Base-by-base conservation (phyloP, 305 asterid species). In the Andrographis paniculata region DNA sequence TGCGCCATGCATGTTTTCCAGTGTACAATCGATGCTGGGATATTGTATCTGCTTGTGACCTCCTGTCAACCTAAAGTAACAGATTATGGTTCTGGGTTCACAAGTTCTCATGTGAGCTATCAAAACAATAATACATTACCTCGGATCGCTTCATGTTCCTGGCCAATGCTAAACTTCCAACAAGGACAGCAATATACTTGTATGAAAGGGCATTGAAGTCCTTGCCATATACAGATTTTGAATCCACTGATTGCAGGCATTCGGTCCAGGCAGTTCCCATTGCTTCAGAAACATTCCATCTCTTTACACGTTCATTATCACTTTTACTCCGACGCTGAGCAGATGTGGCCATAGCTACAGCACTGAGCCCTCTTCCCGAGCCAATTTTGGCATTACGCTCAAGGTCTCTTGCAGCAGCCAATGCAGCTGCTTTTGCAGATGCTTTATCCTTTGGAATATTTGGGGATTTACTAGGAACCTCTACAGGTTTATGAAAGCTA, bases 281-380 rank as follows among this genome's bases (percentile, higher is more conserved):
- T 59, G 97, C 99, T 67, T 92, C 99, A 50, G 94, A 87, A 58
- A 78, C 76, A 69, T 80, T 92, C 99, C 99, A 92, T 72, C 99
- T 82, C 69, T 64, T 87, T 56, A 87, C 99, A 18, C 99, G 95
- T 42, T 76, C 95, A 52, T 64, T 59, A 56, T 92, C 99, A 70
- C 93, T 79, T 76, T 64, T 70, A 65, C 70, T 76, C 63, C 96
- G 80, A 10, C 99, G 77, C 58, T 81, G 96, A 1, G 94, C 91
- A 46, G 99, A 77, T 38, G 99, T 87, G 60, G 99, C 99, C 99
- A 92, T 87, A 58, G 99, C 99, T 76, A 92, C 99, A 42, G 99
- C 99, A 66, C 95, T 92, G 60, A 92, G 99, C 62, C 99, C 99
- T 74, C 99, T 80, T 70, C 99, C 99, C 18, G 99, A 79, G 56